phyloP scores from a whole-genome alignment of 176 grass and related monocot genomes.

The Eleusine coracana region DNA sequence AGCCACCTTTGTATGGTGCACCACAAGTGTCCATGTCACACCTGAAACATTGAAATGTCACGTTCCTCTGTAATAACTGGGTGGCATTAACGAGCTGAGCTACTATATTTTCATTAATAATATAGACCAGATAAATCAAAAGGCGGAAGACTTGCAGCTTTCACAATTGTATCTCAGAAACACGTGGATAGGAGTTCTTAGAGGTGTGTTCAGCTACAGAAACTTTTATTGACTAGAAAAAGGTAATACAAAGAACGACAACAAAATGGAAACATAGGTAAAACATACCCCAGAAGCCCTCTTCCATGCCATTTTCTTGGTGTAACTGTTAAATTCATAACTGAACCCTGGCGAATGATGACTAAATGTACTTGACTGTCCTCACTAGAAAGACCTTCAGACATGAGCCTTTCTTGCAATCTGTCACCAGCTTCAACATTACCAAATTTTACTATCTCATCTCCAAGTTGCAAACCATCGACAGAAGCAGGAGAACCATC shows the following conservation, averaged over 20 bases:
- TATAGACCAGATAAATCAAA: not conserved
- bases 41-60: not conserved
- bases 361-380: constrained; percentile 56
- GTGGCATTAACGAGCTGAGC: not conserved
- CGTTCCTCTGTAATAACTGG: constrained; percentile 4
- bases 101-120: not conserved
- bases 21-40: not conserved
- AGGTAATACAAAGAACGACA: not conserved
- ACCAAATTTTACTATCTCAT: constrained; percentile 93
- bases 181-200: not conserved
- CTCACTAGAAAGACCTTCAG: constrained; percentile 71
- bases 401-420: constrained; percentile 74
- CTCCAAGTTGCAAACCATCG: constrained; percentile 80
- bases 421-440: constrained; percentile 72
- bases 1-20: not conserved
- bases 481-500: constrained; percentile 79
- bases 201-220: not conserved
- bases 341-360: constrained; percentile 63
- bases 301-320: constrained; percentile 85
- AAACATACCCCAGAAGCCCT: constrained; percentile 84
- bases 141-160: not conserved
- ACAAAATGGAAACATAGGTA: constrained; percentile 4
- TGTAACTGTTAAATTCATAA: constrained; percentile 68
- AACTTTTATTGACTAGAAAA: constrained; percentile 6
- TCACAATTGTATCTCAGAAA: not conserved